Evolutionary conservation across 2,329 filamentous ascomycete species (phyloP), one percentile per base, ranked within the genome.

Genomic region (Cyphellophora europaea): DNA sequence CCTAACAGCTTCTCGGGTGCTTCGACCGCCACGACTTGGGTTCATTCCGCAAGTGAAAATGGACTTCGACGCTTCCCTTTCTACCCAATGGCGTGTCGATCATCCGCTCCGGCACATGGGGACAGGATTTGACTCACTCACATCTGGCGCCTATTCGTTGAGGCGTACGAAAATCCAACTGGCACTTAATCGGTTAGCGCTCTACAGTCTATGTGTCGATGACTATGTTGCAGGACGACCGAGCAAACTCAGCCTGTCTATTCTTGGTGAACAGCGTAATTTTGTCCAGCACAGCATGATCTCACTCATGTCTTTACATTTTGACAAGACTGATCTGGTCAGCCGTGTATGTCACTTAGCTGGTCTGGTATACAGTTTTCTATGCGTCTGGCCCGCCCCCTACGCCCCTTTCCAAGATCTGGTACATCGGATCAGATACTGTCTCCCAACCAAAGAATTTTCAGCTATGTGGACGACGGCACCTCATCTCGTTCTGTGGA

Each of bases 131-230:
- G 15, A 31, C 17, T n/a, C 17, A n/a, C n/a, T 31, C 6, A 14
- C 5, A 11, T 11, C 13, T n/a, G 12, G 5, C 15, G 17, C 11
- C 5, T 5, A n/a, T 18, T 5, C 29, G 5, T n/a, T 15, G 5
- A 11, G n/a, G 13, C 5, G 5, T 13, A 14, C 11, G 5, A n/a
- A 8, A 25, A 11, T 39, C 8, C 27, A 31, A n/a, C 10, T 36
- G 6, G 32, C 27, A 2, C 27, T 39, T n/a, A 19, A 16, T 5
- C 27, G 33, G 5, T 15, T 39, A 15, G 33, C 32, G 15, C 33
- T 36, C 6, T 39, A 39, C 12, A 31, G 27, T 5, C 32, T 36
- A 11, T 27, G 32, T 18, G 37, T 39, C 17, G 33, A 39, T 19
- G 37, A 39, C 37, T 36, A 39, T 15, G 12, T 36, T 2, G 28